Percentiles rank a stretch among this genome's conserved stretches.
phyloP scores from a whole-genome alignment of 768 basidiomycete species.

The Tricholomella constricta region DNA sequence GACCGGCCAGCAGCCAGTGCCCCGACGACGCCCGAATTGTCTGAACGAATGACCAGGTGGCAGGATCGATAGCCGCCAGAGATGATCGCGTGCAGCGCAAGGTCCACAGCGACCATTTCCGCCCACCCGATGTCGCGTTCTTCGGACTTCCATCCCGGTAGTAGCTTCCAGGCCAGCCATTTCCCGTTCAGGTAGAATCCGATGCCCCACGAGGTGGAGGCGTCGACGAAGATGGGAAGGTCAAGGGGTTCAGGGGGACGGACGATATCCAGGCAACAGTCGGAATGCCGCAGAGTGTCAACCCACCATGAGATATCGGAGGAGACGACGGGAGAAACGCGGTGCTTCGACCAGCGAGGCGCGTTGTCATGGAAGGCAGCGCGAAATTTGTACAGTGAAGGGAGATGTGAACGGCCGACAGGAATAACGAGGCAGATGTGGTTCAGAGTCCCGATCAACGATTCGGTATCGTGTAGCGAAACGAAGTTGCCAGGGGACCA shows the following conservation, averaged over 20 bases:
- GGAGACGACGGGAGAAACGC: slow-evolving; percentile 14
- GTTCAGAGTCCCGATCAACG: slow-evolving; percentile 34
- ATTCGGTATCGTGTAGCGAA: slow-evolving; percentile 23
- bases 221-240: too few relatives aligned
- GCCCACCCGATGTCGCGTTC: too few relatives aligned
- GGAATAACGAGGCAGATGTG: slow-evolving; percentile 35
- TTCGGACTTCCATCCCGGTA: too few relatives aligned
- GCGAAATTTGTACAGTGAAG: too few relatives aligned
- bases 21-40: slow-evolving; percentile 37
- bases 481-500: slow-evolving; percentile 19
- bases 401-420: slow-evolving; percentile 29
- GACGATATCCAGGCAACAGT: slow-evolving; percentile 12
- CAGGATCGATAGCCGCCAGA: slow-evolving; percentile 17
- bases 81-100: slow-evolving; percentile 30
- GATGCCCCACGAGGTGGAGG: too few relatives aligned
- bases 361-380: slow-evolving; percentile 20
- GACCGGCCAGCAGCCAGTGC: slow-evolving; percentile 22
- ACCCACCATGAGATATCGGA: slow-evolving; percentile 32
- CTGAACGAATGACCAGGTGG: slow-evolving; percentile 33
- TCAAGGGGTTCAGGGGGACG: too few relatives aligned
- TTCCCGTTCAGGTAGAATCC: too few relatives aligned
- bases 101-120: too few relatives aligned
- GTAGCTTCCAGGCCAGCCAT: slow-evolving; percentile 48
- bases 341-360: slow-evolving; percentile 14
- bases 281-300: background rate